Percentiles rank a stretch among this genome's conserved stretches.
Conservation (phyloP, 345 rosid genomes). For the Dimocarpus longan region DNA sequence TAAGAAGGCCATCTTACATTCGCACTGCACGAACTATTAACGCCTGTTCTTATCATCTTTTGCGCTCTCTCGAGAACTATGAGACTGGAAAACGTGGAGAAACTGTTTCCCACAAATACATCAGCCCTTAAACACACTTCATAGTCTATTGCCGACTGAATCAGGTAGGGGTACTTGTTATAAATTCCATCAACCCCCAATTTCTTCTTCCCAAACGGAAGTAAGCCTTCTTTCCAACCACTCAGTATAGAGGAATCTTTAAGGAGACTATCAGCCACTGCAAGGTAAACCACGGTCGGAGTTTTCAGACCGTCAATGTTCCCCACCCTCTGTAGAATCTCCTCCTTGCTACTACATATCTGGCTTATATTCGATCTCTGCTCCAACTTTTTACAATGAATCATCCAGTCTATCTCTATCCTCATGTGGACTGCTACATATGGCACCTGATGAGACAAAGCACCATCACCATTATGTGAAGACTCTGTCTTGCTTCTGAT, state of each 20-base stretch:
- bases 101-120: slow-evolving; percentile 90
- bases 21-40: slow-evolving; percentile 47
- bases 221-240: slow-evolving; percentile 78
- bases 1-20: slow-evolving; percentile 78
- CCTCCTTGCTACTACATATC: slow-evolving; percentile 89
- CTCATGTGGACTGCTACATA: slow-evolving; percentile 96
- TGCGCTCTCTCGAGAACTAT: slow-evolving; percentile 89
- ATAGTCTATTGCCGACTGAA: slow-evolving; percentile 93
- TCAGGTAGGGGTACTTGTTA: slow-evolving; percentile 76
- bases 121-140: slow-evolving; percentile 92
- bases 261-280: slow-evolving; percentile 83
- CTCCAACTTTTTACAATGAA: slow-evolving; percentile 92
- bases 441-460: slow-evolving; percentile 23
- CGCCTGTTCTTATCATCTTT: slow-evolving; percentile 64
- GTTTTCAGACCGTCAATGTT: slow-evolving; percentile 49
- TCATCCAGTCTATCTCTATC: slow-evolving; percentile 97
- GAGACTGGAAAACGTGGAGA: slow-evolving; percentile 95
- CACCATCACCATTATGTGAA: slow-evolving; percentile 1
- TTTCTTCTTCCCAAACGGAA: slow-evolving; percentile 85
- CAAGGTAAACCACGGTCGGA: slow-evolving; percentile 75
- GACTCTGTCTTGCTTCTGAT: slow-evolving; percentile 27
- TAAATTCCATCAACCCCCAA: slow-evolving; percentile 73
- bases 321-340: slow-evolving; percentile 76
- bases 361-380: slow-evolving; percentile 56
- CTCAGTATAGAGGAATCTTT: slow-evolving; percentile 68